Evolutionary conservation across 2,329 filamentous ascomycete genomes (phyloP).

Genomic region (Aspergillus sergii): DNA sequence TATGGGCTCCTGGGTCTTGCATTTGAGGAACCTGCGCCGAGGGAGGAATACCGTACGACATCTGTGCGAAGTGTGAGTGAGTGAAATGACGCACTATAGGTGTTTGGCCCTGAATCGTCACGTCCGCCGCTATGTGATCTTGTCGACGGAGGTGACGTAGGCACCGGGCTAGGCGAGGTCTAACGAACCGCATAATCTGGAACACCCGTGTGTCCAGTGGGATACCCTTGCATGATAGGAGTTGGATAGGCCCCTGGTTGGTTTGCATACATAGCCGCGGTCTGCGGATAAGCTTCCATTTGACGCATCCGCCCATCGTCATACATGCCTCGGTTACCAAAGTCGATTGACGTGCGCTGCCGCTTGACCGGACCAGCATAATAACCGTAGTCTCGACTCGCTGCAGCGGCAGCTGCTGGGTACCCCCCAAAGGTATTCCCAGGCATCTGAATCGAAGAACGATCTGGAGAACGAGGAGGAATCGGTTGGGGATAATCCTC

Average conservation of each 20-base stretch:
- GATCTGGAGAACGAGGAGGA: conserved; percentile 42
- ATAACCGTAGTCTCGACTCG: conserved; percentile 38
- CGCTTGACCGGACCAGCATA: conserved; percentile 41
- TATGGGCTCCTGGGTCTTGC: conserved; percentile 36
- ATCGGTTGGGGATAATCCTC: conserved; percentile 42
- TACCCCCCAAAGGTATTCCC: conserved; percentile 36
- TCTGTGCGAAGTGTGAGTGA: conserved; percentile 29
- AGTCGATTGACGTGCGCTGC: conserved; percentile 43
- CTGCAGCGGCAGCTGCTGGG: conserved; percentile 23
- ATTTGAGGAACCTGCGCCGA: conserved; percentile 38
- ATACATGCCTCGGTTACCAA: conserved; percentile 38
- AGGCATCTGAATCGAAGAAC: conserved; percentile 39
- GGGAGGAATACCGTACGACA: conserved; percentile 38
- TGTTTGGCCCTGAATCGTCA: background rate
- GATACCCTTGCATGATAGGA: conserved; percentile 38
- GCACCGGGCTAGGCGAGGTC: conserved; percentile 15
- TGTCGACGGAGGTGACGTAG: conserved; percentile 4
- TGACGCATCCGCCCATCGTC: conserved; percentile 43
- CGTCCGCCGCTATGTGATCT: background rate
- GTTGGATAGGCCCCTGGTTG: conserved; percentile 37
- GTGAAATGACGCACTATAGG: conserved; percentile 8
- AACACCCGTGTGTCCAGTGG: conserved; percentile 36
- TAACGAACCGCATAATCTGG: conserved; percentile 41
- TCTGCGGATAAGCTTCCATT: conserved; percentile 40
- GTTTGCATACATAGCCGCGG: conserved; percentile 34